phyloP scores from a whole-genome alignment of 495 filamentous ascomycete species.

The Articulospora tetracladia region DNA sequence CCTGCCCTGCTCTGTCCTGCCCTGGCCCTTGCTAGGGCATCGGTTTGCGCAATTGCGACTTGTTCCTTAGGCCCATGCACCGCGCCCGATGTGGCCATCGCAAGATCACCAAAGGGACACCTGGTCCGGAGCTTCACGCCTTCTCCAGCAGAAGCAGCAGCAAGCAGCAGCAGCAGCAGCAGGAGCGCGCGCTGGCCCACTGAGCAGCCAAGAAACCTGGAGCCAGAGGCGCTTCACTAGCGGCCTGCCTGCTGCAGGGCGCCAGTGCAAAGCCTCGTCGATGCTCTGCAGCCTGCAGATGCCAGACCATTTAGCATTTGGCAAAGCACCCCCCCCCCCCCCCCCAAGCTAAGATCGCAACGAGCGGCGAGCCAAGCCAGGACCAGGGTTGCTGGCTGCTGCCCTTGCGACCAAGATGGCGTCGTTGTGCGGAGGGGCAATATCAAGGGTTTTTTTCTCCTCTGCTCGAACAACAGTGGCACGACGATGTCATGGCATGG shows the following conservation, averaged over 20 bases:
- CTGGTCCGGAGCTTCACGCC: conserved; percentile 11
- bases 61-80: conserved; percentile 10
- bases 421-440: neutral
- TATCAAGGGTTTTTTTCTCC: neutral
- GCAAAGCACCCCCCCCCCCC: neutral
- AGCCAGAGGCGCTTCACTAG: conserved; percentile 4
- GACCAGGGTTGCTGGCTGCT: neutral
- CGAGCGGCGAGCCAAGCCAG: neutral
- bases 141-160: conserved; percentile 3
- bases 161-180: too few relatives aligned
- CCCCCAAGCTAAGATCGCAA: too few relatives aligned
- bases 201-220: neutral
- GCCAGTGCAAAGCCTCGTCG: neutral
- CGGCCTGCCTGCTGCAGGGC: neutral
- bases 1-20: neutral
- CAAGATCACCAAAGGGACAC: neutral
- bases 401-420: neutral
- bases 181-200: neutral
- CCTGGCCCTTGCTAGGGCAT: neutral
- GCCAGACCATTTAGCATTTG: conserved; percentile 1
- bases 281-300: conserved; percentile 6
- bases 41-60: conserved; percentile 3
- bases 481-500: neutral
- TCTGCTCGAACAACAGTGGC: neutral
- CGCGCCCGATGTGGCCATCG: conserved; percentile 8